phyloP scores from a whole-genome alignment of 768 basidiomycete genomes.

The Chalciporus pseudorubinellus region DNA sequence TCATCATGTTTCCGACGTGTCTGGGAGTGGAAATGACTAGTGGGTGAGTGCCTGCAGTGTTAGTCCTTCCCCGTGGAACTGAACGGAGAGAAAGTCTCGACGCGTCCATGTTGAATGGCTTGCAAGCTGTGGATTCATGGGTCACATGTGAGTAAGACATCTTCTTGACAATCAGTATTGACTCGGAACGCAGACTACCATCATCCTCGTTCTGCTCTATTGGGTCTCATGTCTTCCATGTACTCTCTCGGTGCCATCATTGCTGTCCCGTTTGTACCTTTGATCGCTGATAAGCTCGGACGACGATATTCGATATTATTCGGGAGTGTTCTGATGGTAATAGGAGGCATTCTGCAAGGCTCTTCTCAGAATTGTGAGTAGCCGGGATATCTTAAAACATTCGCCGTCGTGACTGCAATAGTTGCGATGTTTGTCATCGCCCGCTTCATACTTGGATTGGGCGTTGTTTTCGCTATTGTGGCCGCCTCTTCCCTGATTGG shows the following conservation, averaged over 20 bases:
- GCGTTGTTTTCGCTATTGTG: constrained; percentile 12
- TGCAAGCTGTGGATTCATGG: constrained; percentile 60
- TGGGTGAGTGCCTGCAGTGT: constrained; percentile 10
- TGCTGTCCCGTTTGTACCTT: constrained; percentile 43
- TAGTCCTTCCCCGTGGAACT: too few relatives aligned
- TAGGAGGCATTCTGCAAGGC: constrained; percentile 18
- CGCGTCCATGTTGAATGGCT: constrained; percentile 61
- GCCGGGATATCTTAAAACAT: not conserved
- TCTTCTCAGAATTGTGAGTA: constrained; percentile 13
- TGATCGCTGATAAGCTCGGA: constrained; percentile 9
- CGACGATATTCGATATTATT: constrained; percentile 18
- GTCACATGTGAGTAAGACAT: constrained; percentile 42
- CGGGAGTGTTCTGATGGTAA: constrained; percentile 4
- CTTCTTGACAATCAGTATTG: not conserved
- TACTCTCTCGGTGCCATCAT: constrained; percentile 60
- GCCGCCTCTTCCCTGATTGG: constrained; percentile 23
- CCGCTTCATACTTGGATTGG: constrained; percentile 18
- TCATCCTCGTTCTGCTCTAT: constrained; percentile 49
- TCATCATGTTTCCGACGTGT: constrained; percentile 49
- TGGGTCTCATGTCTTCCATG: constrained; percentile 57
- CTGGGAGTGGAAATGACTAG: constrained; percentile 20
- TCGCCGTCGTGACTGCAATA: not conserved
- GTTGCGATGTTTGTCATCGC: constrained; percentile 15
- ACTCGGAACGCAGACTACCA: constrained; percentile 44
- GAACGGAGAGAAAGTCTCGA: constrained; percentile 15